Conservation (phyloP, 768 basidiomycete genomes). For the Phlegmacium glaucopus region DNA sequence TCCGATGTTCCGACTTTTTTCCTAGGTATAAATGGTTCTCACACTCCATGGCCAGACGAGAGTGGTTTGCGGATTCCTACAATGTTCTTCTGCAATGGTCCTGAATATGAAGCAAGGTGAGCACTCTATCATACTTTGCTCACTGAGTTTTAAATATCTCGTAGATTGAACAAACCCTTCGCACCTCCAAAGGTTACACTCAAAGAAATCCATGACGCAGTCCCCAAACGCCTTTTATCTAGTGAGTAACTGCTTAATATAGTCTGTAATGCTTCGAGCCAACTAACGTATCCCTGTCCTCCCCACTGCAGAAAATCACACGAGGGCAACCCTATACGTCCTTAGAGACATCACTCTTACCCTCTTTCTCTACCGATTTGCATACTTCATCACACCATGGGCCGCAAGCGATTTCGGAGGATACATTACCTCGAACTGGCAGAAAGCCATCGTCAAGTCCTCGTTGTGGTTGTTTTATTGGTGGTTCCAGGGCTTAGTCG, state of each 20-base stretch:
- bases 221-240: constrained; percentile 49
- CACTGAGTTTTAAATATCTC: background rate
- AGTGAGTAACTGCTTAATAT: constrained; percentile 21
- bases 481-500: constrained; percentile 49
- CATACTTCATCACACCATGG: constrained; percentile 39
- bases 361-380: constrained; percentile 40
- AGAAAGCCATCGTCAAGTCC: constrained; percentile 26
- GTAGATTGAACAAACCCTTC: constrained; percentile 43
- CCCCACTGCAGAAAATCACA: constrained; percentile 28
- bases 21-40: no score
- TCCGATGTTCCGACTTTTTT: no score
- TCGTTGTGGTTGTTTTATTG: constrained; percentile 46
- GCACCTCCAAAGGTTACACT: constrained; percentile 45
- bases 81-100: constrained; percentile 32
- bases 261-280: background rate
- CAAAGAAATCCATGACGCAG: constrained; percentile 53
- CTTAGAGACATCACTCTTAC: constrained; percentile 42
- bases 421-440: constrained; percentile 26
- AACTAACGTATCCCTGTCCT: background rate
- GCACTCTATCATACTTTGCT: background rate
- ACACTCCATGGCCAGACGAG: no score
- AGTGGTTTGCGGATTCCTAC: no score
- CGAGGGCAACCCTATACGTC: constrained; percentile 39
- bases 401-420: constrained; percentile 38
- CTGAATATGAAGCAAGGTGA: constrained; percentile 40